Base-by-base conservation (phyloP, 2,329 filamentous ascomycete genomes). In the Fusarium sp. region DNA sequence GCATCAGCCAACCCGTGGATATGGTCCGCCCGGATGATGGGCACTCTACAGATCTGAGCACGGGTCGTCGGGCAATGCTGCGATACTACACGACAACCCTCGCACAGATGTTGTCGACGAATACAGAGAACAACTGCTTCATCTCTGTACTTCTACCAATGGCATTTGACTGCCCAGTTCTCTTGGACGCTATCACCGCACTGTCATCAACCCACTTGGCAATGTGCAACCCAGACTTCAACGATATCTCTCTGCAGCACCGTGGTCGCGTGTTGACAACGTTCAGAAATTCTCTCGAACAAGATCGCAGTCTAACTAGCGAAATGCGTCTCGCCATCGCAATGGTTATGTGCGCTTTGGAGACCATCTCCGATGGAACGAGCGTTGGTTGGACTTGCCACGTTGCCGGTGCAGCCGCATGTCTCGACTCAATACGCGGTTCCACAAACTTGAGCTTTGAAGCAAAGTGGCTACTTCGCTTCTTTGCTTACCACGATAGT, bases 221-320 rank as follows among this genome's bases (percentile, higher is more conserved):
- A 5, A 31, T 31, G 45, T 47, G 45, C 20, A 31, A 47, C 14
- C 27, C 45, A 47, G 27, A 47, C 0, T 47, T 47, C 14, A 47
- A 47, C 20, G 45, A 47, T 4, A 47, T 47, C 12, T 47, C 45
- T 6, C 45, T 31, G 4, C 27, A 47, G 5, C 27, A 47, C 14
- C 45, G 45, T 0, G 45, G 27, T 0, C 45, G 45, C 10, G 45
- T 47, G 9, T 4, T 47, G 0, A 3, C 20, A 0, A 8, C 27
- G 0, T 47, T 47, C 27, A 11, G 45, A 17, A 47, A 2, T 4
- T 47, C 45, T 1, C 45, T 47, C 0, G 29, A 22, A 0, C 6
- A 31, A 4, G 20, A 31, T 2, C 22, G n/a, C 13, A 17, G 9
- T 0, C 45, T 47, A 0, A 31, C 27, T 2, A 47, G 20, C 1